Base-by-base conservation (phyloP, 345 rosid species). In the Stellera chamaejasme region DNA sequence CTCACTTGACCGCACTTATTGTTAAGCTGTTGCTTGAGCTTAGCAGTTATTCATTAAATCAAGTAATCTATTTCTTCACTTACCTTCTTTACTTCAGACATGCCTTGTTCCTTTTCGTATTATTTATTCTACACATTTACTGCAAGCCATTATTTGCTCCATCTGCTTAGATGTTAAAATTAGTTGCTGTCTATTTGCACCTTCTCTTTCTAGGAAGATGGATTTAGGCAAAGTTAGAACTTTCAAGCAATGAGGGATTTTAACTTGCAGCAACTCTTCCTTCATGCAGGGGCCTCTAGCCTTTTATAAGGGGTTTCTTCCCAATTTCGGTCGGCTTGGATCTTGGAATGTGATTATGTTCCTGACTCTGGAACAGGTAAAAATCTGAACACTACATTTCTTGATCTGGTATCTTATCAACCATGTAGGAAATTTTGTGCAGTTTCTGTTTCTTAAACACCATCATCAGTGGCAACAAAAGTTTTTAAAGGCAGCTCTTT, bases 301-400 rank as follows among this genome's bases (percentile, higher is more conserved):
- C 23, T 90, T 94, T 58, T 87, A 94, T 57, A 87, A 87, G 72
- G 99, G 97, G 49, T 94, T 94, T 65, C 74, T 94, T 65, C 99
- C 95, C 48, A 90, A 90, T 77, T 90, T 87, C 50, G 95, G 90
- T 53, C 81, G 96, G 52, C 90, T 94, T 54, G 99, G 99, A 68
- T 90, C 99, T 62, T 87, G 97, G 97, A 94, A 90, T 25, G 96
- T 87, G 65, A 83, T 94, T 69, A 87, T 90, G 99, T 90, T 94
- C 69, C 78, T 85, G 65, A 94, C 99, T 45, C 81, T 94, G 6
- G 97, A 94, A 74, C 99, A 90, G 90, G 97, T 94, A 74, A 51
- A 51, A 19, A 14, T 51, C 9, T 64, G 11, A 26, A 45, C 15
- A 6, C 13, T 44, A 32, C 9, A 32, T 32, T 53, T 50, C 11